These are phyloP conservation scores for Penicilliopsis zonata DNA, from an alignment of 495 filamentous ascomycete species.

Conservation along the genomic window DNA sequence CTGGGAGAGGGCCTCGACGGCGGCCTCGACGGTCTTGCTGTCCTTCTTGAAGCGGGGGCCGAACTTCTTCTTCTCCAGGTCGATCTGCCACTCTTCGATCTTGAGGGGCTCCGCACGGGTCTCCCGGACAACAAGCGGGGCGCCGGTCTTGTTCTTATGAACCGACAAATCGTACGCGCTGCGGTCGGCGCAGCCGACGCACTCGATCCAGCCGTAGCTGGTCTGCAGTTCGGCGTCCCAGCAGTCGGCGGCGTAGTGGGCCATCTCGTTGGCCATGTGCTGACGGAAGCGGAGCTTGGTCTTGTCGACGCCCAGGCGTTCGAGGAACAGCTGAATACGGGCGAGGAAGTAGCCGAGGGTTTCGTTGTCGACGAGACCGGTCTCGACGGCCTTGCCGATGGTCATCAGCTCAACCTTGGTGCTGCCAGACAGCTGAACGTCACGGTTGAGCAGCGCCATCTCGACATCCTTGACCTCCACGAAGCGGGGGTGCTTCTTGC, in stretches of 20 bases:
- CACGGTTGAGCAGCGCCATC: constrained; percentile 55
- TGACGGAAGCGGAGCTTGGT: constrained; percentile 71
- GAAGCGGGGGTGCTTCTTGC: constrained; percentile 59
- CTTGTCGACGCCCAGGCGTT: constrained; percentile 56
- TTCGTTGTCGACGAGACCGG: constrained; percentile 65
- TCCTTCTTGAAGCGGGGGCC: constrained; percentile 75
- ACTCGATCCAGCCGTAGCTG: constrained; percentile 78
- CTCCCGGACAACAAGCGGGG: constrained; percentile 59
- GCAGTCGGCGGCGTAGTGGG: constrained; percentile 75
- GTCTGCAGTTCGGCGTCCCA: constrained; percentile 76
- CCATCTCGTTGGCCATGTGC: constrained; percentile 77
- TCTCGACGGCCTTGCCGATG: constrained; percentile 61
- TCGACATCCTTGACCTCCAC: constrained; percentile 48
- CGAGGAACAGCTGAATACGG: constrained; percentile 62
- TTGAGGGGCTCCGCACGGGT: constrained; percentile 51
- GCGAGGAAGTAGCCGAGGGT: constrained; percentile 81
- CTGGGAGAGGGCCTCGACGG: constrained; percentile 53
- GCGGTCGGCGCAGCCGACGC: constrained; percentile 73
- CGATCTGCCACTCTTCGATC: constrained; percentile 64
- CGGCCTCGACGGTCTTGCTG: constrained; percentile 58
- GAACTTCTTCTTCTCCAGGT: constrained; percentile 75
- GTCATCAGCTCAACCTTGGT: constrained; percentile 47
- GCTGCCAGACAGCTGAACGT: constrained; percentile 58
- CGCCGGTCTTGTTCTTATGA: constrained; percentile 70
- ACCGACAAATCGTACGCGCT: constrained; percentile 72